A percentile compares a stretch with the other conserved stretches of the same genome.
phyloP scores from a whole-genome alignment of 306 rosid genomes.

The Canavalia gladiata region DNA sequence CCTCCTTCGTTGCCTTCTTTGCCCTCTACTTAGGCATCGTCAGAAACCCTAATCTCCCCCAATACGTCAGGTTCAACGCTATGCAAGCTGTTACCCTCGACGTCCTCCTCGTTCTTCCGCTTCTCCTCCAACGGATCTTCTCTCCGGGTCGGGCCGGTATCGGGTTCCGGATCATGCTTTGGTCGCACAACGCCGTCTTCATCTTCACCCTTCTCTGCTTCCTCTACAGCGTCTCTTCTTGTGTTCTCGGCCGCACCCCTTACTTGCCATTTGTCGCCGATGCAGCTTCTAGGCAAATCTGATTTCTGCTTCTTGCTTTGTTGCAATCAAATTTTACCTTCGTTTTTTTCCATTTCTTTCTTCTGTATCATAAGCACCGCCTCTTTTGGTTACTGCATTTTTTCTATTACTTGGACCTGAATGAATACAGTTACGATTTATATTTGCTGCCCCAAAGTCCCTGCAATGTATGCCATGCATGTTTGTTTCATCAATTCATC shows the following conservation, averaged over 20 bases:
- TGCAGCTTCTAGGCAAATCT: constrained; percentile 86
- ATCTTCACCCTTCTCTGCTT: constrained; percentile 69
- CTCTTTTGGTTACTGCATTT: too few relatives aligned
- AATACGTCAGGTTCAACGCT: constrained; percentile 77
- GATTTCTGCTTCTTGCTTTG: neutral
- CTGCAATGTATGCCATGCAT: too few relatives aligned
- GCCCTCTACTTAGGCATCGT: constrained; percentile 88
- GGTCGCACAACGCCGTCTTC: constrained; percentile 67
- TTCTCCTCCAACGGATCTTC: constrained; percentile 73
- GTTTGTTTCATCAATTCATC: too few relatives aligned
- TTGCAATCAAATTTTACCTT: neutral
- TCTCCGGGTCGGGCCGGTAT: constrained; percentile 70
- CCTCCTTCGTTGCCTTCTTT: constrained; percentile 92
- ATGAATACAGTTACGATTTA: too few relatives aligned
- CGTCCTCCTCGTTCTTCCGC: constrained; percentile 79
- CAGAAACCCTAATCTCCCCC: constrained; percentile 72
- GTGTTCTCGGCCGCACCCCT: constrained; percentile 81
- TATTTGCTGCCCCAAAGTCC: too few relatives aligned
- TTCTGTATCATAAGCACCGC: too few relatives aligned
- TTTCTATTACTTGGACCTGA: too few relatives aligned
- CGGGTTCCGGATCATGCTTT: constrained; percentile 64
- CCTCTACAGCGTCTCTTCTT: constrained; percentile 61
- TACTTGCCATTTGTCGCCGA: constrained; percentile 86
- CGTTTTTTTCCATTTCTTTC: too few relatives aligned
- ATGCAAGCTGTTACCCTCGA: constrained; percentile 92